Evolutionary conservation across 176 grass and related monocot genomes (phyloP), one percentile per base, ranked within the genome.

Genomic region (Rhynchospora breviuscula): DNA sequence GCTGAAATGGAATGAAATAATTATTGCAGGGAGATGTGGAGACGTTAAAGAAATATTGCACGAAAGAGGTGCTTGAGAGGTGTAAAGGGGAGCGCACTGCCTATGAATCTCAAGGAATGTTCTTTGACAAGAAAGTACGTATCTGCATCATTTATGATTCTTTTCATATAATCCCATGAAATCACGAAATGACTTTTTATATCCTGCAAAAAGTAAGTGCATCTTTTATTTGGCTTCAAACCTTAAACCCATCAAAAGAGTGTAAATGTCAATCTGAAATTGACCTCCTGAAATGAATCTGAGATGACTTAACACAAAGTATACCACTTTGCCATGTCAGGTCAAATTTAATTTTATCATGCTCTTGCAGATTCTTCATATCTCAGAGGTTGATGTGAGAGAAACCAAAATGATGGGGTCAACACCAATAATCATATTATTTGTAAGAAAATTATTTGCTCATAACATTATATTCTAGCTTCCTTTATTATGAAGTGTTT

Each of bases 391-490:
- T 90, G 95, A 94, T 60, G 92, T 94, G 58, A 85, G 73, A 71
- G 95, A 98, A 93, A 98, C 92, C 85, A 98, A 88, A 92, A 94
- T 98, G 92, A 86, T 98, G 86, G 95, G 95, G 45, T 93, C 95
- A 31, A 40, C 92, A 44, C 95, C 95, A 7, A 44, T 98, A 51
- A 94, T 98, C 67, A 85, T 94, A 9, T 48, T 98, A 82, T 17
- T 33, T 29, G 95, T 98, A 84, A 90, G 90, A 83, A 81, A 77
- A 69, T 80, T 15, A 8, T 45, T 76, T 23, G 51, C 73, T 78
- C 49, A 57, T 78, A 78, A 48, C 51, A 15, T 54, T 31, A 15
- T 31, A 57, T 78, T 35, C 6, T 78, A n/a, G 23, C 33, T 35
- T 35, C 9, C n/a, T 52, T 69, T 81, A 19, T 85, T 73, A 63